phyloP scores from a whole-genome alignment of 2,329 filamentous ascomycete species.

The Paecilomyces sp. region DNA sequence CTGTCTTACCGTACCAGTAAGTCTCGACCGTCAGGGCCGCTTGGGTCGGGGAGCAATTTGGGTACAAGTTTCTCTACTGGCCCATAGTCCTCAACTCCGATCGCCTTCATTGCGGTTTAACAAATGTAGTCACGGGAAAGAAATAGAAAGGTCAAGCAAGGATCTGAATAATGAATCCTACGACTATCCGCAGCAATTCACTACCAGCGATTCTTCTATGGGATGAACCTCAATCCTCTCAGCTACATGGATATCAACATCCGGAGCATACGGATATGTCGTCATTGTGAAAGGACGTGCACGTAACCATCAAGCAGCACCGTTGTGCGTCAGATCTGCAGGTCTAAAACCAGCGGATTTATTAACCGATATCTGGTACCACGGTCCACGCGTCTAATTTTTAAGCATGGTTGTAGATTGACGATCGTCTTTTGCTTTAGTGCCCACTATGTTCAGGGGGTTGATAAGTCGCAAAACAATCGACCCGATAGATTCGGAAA shows the following conservation, averaged over 20 bases:
- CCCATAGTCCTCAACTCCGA: constrained; percentile 11
- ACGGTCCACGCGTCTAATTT: background rate
- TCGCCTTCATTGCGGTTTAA: constrained; percentile 3
- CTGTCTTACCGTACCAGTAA: constrained; percentile 24
- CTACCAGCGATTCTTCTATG: background rate
- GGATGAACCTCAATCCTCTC: background rate
- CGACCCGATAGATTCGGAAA: background rate
- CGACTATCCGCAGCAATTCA: background rate
- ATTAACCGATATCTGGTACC: background rate
- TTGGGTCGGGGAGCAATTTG: constrained; percentile 16
- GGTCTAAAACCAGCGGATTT: background rate
- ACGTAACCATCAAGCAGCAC: background rate
- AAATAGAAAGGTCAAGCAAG: background rate
- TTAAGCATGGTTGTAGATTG: background rate
- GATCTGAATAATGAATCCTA: background rate
- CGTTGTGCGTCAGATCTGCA: background rate
- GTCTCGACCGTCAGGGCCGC: constrained; percentile 22
- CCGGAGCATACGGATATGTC: background rate
- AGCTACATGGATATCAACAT: too few species aligned
- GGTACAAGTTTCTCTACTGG: constrained; percentile 10
- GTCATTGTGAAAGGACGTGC: background rate
- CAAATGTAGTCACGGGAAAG: background rate
- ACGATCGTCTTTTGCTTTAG: background rate
- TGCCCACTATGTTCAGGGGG: background rate
- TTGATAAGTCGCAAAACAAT: background rate